Base-by-base conservation (phyloP, 2,329 filamentous ascomycete genomes). In the Graphium sp. region DNA sequence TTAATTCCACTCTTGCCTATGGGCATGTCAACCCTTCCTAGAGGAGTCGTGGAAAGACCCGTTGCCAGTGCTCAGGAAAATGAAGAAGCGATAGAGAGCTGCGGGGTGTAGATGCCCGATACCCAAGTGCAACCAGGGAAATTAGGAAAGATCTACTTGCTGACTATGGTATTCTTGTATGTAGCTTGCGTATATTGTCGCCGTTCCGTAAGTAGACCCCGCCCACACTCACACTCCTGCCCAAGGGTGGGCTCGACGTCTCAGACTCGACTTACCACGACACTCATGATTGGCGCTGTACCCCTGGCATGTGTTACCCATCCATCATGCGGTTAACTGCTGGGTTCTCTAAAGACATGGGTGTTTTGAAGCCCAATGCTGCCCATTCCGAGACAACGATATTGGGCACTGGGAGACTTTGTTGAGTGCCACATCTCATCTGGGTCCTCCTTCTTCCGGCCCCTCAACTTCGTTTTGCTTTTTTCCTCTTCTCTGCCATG, bases 171-270 rank as follows among this genome's bases (percentile, higher is more conserved):
- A 46, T 57, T 50, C 50, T 49, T 61, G n/a, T n/a, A n/a, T n/a
- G n/a, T n/a, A 87, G 80, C 80, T 49, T 87, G 80, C 59, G 77
- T 87, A 48, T 87, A 87, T 58, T 87, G 80, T 58, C 76, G 80
- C 54, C 73, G 80, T 71, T 87, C 81, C 69, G 79, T 84, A 72
- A 81, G 78, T 75, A n/a, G n/a, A n/a, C n/a, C n/a, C n/a, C n/a
- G n/a, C n/a, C n/a, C n/a, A n/a, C n/a, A n/a, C n/a, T n/a, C n/a
- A n/a, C n/a, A n/a, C n/a, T n/a, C n/a, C n/a, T n/a, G n/a, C n/a
- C n/a, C n/a, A n/a, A n/a, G n/a, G n/a, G n/a, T n/a, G n/a, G n/a
- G n/a, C 43, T 47, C 50, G 37, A 35, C 39, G 35, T 39, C 32
- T 37, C 38, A 34, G 37, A 41, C 37, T 28, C 47, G 46, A 31